phyloP scores from a whole-genome alignment of 2,329 filamentous ascomycete species.

The Pseudodiploospora longispora region DNA sequence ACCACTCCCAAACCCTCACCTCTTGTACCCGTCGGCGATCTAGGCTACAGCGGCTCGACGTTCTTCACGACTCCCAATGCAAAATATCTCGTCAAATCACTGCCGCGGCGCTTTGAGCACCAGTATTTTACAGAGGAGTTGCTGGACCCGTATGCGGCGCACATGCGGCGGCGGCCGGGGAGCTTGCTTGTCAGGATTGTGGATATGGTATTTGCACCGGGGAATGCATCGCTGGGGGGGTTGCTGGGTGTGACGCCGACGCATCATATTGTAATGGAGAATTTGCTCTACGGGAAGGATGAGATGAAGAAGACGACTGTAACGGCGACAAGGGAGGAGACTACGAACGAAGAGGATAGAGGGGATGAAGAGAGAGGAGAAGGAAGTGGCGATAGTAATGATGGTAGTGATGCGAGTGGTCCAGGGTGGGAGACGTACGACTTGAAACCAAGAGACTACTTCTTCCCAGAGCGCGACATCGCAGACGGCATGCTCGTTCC shows the following conservation, averaged over 20 bases:
- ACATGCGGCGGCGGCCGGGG: constrained; percentile 52
- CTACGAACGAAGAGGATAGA: not conserved
- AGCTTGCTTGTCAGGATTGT: constrained; percentile 64
- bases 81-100: constrained; percentile 63
- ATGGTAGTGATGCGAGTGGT: constrained; percentile 10
- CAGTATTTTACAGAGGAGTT: constrained; percentile 61
- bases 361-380: not conserved
- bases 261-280: constrained; percentile 74
- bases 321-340: constrained; percentile 11
- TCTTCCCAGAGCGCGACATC: constrained; percentile 67
- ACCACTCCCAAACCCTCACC: constrained; percentile 21
- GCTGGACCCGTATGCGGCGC: constrained; percentile 53
- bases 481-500: constrained; percentile 55
- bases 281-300: constrained; percentile 54
- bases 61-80: constrained; percentile 62
- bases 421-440: constrained; percentile 62
- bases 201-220: constrained; percentile 53
- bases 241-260: constrained; percentile 53
- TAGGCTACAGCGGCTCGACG: constrained; percentile 69
- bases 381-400: constrained; percentile 3
- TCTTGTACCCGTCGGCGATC: constrained; percentile 53
- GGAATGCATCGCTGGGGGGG: constrained; percentile 47
- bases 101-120: constrained; percentile 63
- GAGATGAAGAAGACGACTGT: constrained; percentile 29
- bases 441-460: constrained; percentile 66